Percentiles rank a stretch among this genome's conserved stretches.
Conservation (phyloP, 1,139 yeast species). For the Lizanozyma gosingica region DNA sequence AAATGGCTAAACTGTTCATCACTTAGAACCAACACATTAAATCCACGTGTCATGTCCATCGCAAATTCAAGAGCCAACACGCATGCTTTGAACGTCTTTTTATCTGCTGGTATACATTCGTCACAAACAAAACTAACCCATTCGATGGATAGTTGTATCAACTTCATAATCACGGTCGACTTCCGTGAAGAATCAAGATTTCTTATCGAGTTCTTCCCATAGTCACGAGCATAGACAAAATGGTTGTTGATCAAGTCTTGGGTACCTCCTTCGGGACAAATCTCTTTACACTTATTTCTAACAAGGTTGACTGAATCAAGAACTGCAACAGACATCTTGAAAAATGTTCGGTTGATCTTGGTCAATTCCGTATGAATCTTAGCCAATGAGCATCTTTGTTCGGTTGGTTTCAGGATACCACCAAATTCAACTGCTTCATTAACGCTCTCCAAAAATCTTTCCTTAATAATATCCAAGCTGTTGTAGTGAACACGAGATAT, state of each 20-base stretch:
- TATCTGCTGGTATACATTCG: slow-evolving; percentile 88
- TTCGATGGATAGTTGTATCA: slow-evolving; percentile 70
- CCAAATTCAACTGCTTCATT: slow-evolving; percentile 43
- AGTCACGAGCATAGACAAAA: slow-evolving; percentile 76
- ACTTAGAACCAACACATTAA: slow-evolving; percentile 71
- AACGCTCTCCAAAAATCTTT: slow-evolving; percentile 41
- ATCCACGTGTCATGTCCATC: slow-evolving; percentile 89
- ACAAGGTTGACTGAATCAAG: slow-evolving; percentile 56
- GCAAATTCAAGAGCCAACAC: slow-evolving; percentile 93
- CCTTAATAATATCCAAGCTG: slow-evolving; percentile 26
- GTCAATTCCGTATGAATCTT: slow-evolving; percentile 70
- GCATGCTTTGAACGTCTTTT: slow-evolving; percentile 91
- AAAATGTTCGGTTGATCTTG: slow-evolving; percentile 58
- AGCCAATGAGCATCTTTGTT: slow-evolving; percentile 63
- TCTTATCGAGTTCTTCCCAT: slow-evolving; percentile 65
- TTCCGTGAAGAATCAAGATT: slow-evolving; percentile 58
- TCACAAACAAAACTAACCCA: slow-evolving; percentile 94
- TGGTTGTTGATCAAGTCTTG: slow-evolving; percentile 73
- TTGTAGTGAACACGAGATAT: slow-evolving; percentile 43
- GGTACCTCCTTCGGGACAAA: slow-evolving; percentile 41
- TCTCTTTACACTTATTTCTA: slow-evolving; percentile 31
- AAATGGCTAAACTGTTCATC: slow-evolving; percentile 69
- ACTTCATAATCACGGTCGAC: slow-evolving; percentile 60
- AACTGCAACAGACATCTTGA: slow-evolving; percentile 59
- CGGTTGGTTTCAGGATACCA: slow-evolving; percentile 33